Base-by-base conservation (phyloP, 805 yeast species). In the Lipomyces anomalus region DNA sequence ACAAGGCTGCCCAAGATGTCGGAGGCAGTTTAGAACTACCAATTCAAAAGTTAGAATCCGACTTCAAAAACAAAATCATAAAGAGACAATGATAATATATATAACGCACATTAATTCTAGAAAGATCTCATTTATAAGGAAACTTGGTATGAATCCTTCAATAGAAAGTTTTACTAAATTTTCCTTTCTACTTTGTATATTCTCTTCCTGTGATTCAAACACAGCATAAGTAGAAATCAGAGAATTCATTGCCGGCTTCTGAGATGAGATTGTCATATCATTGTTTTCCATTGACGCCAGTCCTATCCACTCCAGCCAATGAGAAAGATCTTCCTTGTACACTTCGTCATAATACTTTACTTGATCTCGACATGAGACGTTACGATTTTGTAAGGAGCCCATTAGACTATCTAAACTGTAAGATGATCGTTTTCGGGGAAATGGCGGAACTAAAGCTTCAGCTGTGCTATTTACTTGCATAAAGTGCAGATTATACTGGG, bases 221-320 rank as follows among this genome's bases (percentile, higher is more conserved):
- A 49, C 52, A 17, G 44, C 22, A 26, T 49, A 49, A 4, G 52
- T 43, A 34, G 53, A 49, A 35, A 47, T 17, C 21, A 47, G 20
- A 11, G 45, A 29, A 22, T 43, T 35, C 3, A 43, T n/a, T n/a
- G n/a, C n/a, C n/a, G n/a, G n/a, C n/a, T n/a, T 40, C 22, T 21
- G 23, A 17, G 40, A 41, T 22, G 40, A 35, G 16, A 9, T 21
- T 30, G 4, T 22, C 1, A 49, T 22, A 7, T 45, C 36, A 4
- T 38, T 35, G 21, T 51, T 49, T 16, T 33, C 37, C 17, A 50
- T 24, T 6, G 49, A 34, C 21, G 47, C 37, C 32, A 47, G n/a
- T 21, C 40, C 20, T 4, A 41, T 23, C 55, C 55, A 50, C 23
- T 50, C 55, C 17, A 50, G 43, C 4, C 47, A 21, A 34, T 50